Conservation (phyloP, 1,139 yeast genomes). For the Blastobotrys niveus region DNA sequence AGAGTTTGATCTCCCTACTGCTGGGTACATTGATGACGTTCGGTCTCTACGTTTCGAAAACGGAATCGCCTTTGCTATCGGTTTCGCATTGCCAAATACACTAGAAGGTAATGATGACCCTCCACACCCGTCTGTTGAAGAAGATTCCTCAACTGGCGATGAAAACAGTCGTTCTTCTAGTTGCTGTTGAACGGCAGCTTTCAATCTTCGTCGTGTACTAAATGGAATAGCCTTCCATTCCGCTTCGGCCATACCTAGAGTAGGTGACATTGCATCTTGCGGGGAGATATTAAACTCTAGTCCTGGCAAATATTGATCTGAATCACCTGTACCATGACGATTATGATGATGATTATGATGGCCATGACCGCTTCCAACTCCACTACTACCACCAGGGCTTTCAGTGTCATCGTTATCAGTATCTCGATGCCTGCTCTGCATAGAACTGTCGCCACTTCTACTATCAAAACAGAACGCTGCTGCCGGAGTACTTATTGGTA, state of each 20-base stretch:
- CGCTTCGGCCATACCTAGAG: conserved; percentile 23
- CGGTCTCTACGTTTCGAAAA: conserved; percentile 23
- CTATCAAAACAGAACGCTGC: too few species aligned
- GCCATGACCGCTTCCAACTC: background rate
- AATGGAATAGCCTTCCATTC: conserved; percentile 30
- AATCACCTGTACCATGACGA: background rate
- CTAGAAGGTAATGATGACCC: conserved; percentile 6
- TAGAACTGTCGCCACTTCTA: background rate
- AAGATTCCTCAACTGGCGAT: background rate
- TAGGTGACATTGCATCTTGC: conserved; percentile 21
- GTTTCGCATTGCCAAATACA: background rate
- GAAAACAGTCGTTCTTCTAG: background rate
- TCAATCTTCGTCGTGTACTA: conserved; percentile 25
- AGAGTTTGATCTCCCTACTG: conserved; percentile 10
- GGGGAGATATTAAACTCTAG: conserved; percentile 16
- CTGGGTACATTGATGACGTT: conserved; percentile 22
- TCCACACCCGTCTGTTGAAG: background rate
- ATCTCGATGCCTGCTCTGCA: background rate
- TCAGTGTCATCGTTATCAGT: background rate
- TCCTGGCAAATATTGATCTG: conserved; percentile 6
- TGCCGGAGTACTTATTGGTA: background rate
- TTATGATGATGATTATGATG: background rate
- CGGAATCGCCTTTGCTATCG: conserved; percentile 15
- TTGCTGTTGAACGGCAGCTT: conserved; percentile 19
- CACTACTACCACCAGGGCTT: background rate